Conservation (phyloP, 768 basidiomycete genomes). For the Panus rudis region DNA sequence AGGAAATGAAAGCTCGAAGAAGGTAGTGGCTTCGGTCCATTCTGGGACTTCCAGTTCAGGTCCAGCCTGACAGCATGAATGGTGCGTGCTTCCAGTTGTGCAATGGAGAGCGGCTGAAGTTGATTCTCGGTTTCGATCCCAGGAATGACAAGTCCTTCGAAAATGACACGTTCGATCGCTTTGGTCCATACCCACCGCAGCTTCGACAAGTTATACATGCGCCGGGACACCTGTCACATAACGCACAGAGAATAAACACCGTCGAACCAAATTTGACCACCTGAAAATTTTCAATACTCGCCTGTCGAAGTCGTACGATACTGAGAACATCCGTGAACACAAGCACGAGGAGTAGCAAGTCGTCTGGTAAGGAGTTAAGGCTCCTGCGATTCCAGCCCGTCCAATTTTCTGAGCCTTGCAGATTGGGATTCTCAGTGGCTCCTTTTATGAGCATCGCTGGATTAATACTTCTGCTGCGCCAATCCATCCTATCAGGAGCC, state of each 20-base stretch:
- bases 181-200: conserved; percentile 32
- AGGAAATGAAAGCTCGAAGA: no score
- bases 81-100: conserved; percentile 27
- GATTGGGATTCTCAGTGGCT: no score
- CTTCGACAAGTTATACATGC: conserved; percentile 24
- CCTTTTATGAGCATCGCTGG: no score
- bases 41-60: conserved; percentile 30
- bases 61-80: conserved; percentile 29
- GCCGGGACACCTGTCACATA: conserved; percentile 22
- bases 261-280: neutral
- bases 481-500: no score
- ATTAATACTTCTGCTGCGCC: no score
- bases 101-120: conserved; percentile 20
- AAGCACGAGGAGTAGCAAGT: conserved; percentile 26
- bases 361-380: conserved; percentile 25
- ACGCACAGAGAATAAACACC: conserved; percentile 1
- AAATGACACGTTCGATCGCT: conserved; percentile 27
- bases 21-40: no score
- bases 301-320: conserved; percentile 25
- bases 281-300: conserved; percentile 12
- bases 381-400: no score
- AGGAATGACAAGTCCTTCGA: conserved; percentile 27
- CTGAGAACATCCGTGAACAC: conserved; percentile 24
- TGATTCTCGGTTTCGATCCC: conserved; percentile 18
- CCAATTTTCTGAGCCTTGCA: no score